These are phyloP conservation scores for Oryza meyeriana DNA, from an alignment of 176 grass and related monocot species.

Conservation along the genomic window DNA sequence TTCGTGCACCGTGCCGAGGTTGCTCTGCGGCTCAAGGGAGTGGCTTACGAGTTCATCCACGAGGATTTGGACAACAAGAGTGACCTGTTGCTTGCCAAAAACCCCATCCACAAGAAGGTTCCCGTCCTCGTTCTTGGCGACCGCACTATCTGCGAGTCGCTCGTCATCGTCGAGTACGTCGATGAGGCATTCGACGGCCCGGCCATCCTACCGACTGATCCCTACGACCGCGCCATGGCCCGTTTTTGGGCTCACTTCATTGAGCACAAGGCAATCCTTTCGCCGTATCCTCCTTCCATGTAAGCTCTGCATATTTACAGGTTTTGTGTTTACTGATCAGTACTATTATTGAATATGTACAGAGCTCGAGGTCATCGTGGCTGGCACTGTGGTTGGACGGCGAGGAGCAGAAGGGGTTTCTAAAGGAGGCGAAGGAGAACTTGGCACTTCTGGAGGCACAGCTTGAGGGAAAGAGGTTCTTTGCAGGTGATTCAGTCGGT, in stretches of 20 bases:
- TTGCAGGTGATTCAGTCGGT: conserved; percentile 48
- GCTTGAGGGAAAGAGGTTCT: conserved; percentile 47
- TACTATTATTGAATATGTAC: neutral
- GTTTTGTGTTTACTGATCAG: neutral
- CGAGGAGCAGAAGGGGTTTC: conserved; percentile 17
- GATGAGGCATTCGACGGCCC: conserved; percentile 42
- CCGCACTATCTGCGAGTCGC: conserved; percentile 30
- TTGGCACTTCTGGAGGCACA: conserved; percentile 34
- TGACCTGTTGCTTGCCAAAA: conserved; percentile 33
- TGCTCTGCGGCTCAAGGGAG: conserved; percentile 37
- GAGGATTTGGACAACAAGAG: conserved; percentile 53
- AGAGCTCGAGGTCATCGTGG: conserved; percentile 14
- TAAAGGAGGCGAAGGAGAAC: conserved; percentile 39
- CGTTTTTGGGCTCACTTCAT: conserved; percentile 52
- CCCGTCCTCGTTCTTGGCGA: conserved; percentile 53
- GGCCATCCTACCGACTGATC: neutral
- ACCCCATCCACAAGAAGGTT: conserved; percentile 49
- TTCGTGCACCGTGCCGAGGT: conserved; percentile 21
- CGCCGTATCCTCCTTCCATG: no score
- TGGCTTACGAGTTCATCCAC: conserved; percentile 37
- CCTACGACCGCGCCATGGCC: neutral
- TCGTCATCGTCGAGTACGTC: conserved; percentile 52
- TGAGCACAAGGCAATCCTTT: conserved; percentile 31
- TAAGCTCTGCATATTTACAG: neutral
- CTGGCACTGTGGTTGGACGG: conserved; percentile 40